Percentiles rank a stretch among this genome's conserved stretches.
Conservation (phyloP, 2,329 filamentous ascomycete species). For the Thermomyces lanuginosus region DNA sequence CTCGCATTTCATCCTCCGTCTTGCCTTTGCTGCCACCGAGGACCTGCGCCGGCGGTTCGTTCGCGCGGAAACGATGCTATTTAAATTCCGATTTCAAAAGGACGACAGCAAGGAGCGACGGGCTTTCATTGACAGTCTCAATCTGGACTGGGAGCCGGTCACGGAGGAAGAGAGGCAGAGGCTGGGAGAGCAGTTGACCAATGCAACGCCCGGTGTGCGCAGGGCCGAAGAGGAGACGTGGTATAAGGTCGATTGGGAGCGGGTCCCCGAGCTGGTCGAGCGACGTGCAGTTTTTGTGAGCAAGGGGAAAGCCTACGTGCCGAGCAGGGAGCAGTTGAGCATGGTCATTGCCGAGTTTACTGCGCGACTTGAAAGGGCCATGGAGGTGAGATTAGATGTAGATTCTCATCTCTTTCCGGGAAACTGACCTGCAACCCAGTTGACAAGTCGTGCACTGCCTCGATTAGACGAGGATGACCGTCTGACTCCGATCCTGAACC, state of each 20-base stretch:
- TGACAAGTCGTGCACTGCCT: slow-evolving; percentile 79
- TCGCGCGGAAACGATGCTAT: slow-evolving; percentile 76
- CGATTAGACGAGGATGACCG: slow-evolving; percentile 93
- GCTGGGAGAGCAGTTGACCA: slow-evolving; percentile 45
- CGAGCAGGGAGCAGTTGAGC: slow-evolving; percentile 67
- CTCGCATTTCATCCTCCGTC: slow-evolving; percentile 86
- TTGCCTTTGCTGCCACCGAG: slow-evolving; percentile 83
- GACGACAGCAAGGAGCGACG: slow-evolving; percentile 59
- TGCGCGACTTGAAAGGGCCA: slow-evolving; percentile 56
- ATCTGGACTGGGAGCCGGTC: slow-evolving; percentile 72
- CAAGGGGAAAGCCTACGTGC: slow-evolving; percentile 79
- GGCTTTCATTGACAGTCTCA: slow-evolving; percentile 59
- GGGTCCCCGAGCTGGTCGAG: slow-evolving; percentile 81
- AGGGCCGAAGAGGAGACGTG: slow-evolving; percentile 62
- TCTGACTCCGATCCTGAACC: slow-evolving; percentile 54
- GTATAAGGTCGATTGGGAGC: slow-evolving; percentile 95
- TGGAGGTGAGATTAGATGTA: slow-evolving; percentile 47
- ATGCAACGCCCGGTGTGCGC: slow-evolving; percentile 35
- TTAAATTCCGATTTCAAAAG: slow-evolving; percentile 62
- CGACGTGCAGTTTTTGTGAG: slow-evolving; percentile 57
- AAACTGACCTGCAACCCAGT: too few relatives aligned
- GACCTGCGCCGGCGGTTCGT: slow-evolving; percentile 76
- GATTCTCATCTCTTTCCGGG: slow-evolving; percentile 3
- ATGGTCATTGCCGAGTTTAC: slow-evolving; percentile 84
- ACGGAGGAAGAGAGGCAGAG: slow-evolving; percentile 61